Percentiles rank a stretch among this genome's conserved stretches.
Evolutionary conservation across 2,329 filamentous ascomycete species (phyloP).

Genomic region (Exophiala aquamarina): DNA sequence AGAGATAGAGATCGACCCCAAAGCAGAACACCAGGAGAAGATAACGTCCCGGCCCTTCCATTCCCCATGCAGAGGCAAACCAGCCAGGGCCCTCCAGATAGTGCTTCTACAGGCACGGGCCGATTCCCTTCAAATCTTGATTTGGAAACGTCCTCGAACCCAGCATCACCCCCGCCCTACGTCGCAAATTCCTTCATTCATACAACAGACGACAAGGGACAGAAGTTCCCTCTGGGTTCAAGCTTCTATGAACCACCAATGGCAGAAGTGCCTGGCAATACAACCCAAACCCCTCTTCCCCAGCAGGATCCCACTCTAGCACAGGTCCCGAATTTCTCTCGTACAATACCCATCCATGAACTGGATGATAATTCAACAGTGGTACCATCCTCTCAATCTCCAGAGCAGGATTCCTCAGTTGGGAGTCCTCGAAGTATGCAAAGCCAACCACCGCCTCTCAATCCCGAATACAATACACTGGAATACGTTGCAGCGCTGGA

Average conservation of each 20-base stretch:
- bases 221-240: conserved; percentile 15
- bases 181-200: not conserved
- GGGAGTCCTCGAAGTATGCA: not conserved
- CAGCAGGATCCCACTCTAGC: not conserved
- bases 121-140: conserved; percentile 1
- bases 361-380: not conserved
- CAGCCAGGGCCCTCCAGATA: conserved; percentile 4
- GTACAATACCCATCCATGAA: not conserved
- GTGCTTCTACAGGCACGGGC: not conserved
- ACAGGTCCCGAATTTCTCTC: not conserved
- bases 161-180: conserved; percentile 2
- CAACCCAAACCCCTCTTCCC: conserved; percentile 3
- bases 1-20: conserved; percentile 11
- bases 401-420: not conserved
- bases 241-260: conserved; percentile 15
- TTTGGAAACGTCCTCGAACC: not conserved
- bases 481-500: conserved; percentile 16
- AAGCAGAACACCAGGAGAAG: conserved; percentile 13
- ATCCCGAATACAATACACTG: conserved; percentile 19
- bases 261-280: not conserved
- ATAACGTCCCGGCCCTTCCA: conserved; percentile 13
- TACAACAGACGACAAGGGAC: conserved; percentile 16
- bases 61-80: conserved; percentile 8
- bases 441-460: conserved; percentile 10
- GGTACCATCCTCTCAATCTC: not conserved